These are phyloP conservation scores for Cymbopogon citratus DNA, from an alignment of 176 grass and related monocot genomes.

Conservation along the genomic window DNA sequence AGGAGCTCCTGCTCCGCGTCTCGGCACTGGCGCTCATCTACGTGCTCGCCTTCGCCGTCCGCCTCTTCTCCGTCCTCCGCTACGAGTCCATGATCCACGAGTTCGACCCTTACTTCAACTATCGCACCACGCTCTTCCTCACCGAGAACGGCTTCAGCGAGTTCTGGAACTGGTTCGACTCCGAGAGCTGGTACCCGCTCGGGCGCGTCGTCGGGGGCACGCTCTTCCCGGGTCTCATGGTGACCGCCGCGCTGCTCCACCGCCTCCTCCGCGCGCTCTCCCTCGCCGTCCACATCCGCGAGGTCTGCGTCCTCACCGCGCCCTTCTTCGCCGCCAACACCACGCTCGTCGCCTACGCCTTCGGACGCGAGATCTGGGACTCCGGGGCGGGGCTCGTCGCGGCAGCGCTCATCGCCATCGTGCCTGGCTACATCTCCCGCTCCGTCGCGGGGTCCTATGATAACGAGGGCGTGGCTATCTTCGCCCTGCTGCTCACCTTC, in stretches of 20 bases:
- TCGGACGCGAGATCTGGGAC: conserved; percentile 99
- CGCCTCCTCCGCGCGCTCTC: conserved; percentile 74
- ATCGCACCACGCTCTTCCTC: conserved; percentile 98
- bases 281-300: conserved; percentile 87
- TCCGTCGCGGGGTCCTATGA: conserved; percentile 89
- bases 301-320: conserved; percentile 96
- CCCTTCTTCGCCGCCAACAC: conserved; percentile 99
- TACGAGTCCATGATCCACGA: conserved; percentile 99
- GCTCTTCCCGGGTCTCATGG: conserved; percentile 92
- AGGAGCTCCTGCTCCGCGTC: conserved; percentile 89
- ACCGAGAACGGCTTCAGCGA: conserved; percentile 65
- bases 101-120: conserved; percentile 99
- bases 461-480: conserved; percentile 95
- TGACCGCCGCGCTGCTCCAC: conserved; percentile 83
- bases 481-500: conserved; percentile 94
- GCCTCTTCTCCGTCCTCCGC: conserved; percentile 96
- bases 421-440: conserved; percentile 95
- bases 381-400: conserved; percentile 77
- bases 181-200: conserved; percentile 98
- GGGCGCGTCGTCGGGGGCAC: conserved; percentile 91
- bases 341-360: conserved; percentile 92
- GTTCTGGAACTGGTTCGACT: conserved; percentile 99
- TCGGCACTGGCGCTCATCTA: conserved; percentile 88
- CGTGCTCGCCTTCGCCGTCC: conserved; percentile 84
- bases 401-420: conserved; percentile 85